Base-by-base conservation (phyloP, 2,329 filamentous ascomycete species). In the Hymenoscyphus fraxineus region DNA sequence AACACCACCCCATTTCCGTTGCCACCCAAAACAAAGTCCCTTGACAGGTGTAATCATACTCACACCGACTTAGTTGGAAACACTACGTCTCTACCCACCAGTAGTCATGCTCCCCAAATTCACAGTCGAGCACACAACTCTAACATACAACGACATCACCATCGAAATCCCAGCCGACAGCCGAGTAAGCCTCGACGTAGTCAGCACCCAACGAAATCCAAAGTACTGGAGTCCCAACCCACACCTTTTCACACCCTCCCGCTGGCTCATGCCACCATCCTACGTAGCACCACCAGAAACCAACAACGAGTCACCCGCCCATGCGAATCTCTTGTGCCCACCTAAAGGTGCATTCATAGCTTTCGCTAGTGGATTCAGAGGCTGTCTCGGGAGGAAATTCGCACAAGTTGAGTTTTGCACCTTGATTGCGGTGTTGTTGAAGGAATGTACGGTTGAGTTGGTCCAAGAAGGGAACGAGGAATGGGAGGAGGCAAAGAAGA, bases 41-140 rank as follows among this genome's bases (percentile, higher is more conserved):
- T 3, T 27, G 27, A 27, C 27, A 27, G 27, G 27, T 27, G 27
- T 2, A 27, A 27, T 27, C 3, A 27, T 27, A 27, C 27, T 27
- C 1, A 27, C 27, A 27, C 27, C 27, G 2, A 27, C 27, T 27
- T 27, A 69, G 66, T 71, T 76, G 31, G 81, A 82, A 69, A 80
- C 82, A 51, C 78, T 87, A 19, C 81, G 84, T 31, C 69, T 85
- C n/a, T 76, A 84, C 19, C 81, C 82, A 3, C 83, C 84, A 0
- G 80, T 85, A 44, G 74, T 82, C 65, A 79, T 78, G 59, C 85
- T 87, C 55, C 83, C 83, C 13, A 88, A 88, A 72, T 69, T 67
- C 51, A 77, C 73, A 2, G 38, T 51, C 4, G 56, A 62, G 6
- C 39, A 31, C 13, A 59, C 63, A 39, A 67, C 67, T 0, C 31